Conservation (phyloP, 371 early-diverging fungal species). For the Zychaea mexicana region DNA sequence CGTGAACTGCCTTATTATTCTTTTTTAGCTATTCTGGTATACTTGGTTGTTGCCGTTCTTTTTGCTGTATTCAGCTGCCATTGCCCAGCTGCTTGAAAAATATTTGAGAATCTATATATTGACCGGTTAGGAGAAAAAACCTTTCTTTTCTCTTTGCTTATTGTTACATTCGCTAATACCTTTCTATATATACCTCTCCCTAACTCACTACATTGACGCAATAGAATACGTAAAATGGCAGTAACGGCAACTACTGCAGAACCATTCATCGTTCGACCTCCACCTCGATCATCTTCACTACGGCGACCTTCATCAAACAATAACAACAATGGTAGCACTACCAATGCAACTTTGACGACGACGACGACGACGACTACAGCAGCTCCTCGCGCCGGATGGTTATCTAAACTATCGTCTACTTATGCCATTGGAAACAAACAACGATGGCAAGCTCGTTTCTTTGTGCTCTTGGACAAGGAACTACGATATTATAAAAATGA, state of each 20-base stretch:
- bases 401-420: not conserved
- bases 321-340: not conserved
- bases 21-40: no score
- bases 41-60: no score
- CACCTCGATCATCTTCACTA: slow-evolving; percentile 7
- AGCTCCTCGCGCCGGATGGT: slow-evolving; percentile 4
- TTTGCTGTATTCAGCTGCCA: no score
- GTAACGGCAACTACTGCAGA: not conserved
- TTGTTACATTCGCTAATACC: not conserved
- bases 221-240: not conserved
- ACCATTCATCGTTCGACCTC: slow-evolving; percentile 2
- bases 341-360: no score
- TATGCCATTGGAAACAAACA: not conserved
- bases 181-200: not conserved
- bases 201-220: not conserved
- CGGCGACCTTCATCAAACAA: slow-evolving; percentile 1
- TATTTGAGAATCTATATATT: no score
- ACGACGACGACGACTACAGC: no score
- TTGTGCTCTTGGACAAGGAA: slow-evolving; percentile 41
- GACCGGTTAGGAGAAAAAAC: no score
- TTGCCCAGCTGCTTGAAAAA: no score
- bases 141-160: not conserved
- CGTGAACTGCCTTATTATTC: no score
- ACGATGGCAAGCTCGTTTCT: slow-evolving; percentile 39
- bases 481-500: slow-evolving; percentile 43